Evolutionary conservation across 2,329 filamentous ascomycete species (phyloP).

Genomic region (Phialocephala sp.): DNA sequence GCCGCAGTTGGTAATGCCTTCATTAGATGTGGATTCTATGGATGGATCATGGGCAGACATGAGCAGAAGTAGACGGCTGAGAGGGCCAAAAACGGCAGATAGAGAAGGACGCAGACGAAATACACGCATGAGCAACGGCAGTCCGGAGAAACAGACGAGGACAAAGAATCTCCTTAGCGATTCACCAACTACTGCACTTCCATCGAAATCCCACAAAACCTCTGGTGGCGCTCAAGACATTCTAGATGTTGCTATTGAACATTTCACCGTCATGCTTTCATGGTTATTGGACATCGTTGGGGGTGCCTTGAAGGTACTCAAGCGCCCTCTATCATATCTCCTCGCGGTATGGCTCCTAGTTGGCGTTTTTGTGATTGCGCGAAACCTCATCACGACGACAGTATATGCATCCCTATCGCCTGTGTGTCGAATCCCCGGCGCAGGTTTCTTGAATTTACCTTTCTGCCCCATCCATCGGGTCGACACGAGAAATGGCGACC

Average conservation of each 20-base stretch:
- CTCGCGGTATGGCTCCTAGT: constrained; percentile 66
- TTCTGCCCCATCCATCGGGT: constrained; percentile 57
- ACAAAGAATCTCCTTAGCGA: constrained; percentile 14
- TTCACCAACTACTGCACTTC: not conserved
- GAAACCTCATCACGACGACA: constrained; percentile 67
- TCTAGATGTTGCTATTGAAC: constrained; percentile 33
- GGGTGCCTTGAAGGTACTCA: constrained; percentile 65
- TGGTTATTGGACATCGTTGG: constrained; percentile 63
- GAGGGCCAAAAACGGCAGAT: constrained; percentile 25
- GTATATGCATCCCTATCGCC: constrained; percentile 68
- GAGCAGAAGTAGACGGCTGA: constrained; percentile 28
- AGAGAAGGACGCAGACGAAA: constrained; percentile 33
- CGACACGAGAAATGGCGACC: constrained; percentile 32
- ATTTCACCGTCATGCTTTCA: constrained; percentile 36
- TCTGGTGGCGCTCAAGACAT: constrained; percentile 26
- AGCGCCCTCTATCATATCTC: constrained; percentile 66
- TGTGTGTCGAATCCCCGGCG: constrained; percentile 72
- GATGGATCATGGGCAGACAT: constrained; percentile 40
- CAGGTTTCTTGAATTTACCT: constrained; percentile 63
- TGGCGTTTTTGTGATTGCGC: constrained; percentile 62
- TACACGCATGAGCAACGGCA: constrained; percentile 27
- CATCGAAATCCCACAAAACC: constrained; percentile 10
- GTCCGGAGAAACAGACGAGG: constrained; percentile 33
- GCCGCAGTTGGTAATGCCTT: constrained; percentile 44
- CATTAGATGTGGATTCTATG: constrained; percentile 39